Evolutionary conservation across 148 eudicot species (phyloP).

Genomic region (Rhododendron molle): DNA sequence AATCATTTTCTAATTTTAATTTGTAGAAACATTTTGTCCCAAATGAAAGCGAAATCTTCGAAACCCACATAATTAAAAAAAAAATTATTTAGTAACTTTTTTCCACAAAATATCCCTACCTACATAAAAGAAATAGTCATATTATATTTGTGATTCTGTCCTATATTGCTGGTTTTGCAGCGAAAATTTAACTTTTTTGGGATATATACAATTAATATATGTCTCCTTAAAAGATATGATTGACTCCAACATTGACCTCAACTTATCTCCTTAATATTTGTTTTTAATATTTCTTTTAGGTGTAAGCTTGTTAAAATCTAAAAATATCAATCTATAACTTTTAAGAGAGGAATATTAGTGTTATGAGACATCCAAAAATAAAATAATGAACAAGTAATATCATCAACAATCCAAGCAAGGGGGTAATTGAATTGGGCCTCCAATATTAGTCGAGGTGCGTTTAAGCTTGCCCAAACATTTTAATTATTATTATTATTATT

Average conservation of each 20-base stretch:
- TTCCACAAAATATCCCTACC: not conserved
- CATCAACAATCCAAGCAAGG: too few species aligned
- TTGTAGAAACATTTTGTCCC: not conserved
- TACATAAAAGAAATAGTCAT: not conserved
- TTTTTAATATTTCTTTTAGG: not conserved
- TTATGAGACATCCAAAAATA: not conserved
- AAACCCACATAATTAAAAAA: not conserved
- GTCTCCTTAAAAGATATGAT: not conserved
- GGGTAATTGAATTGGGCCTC: too few species aligned
- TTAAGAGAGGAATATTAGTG: not conserved
- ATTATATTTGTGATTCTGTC: not conserved
- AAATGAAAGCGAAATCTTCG: not conserved
- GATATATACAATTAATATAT: not conserved
- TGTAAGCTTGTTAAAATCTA: not conserved
- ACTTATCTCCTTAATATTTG: not conserved
- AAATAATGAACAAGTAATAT: too few species aligned
- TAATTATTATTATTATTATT: too few species aligned
- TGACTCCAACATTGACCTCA: not conserved
- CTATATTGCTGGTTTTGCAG: not conserved
- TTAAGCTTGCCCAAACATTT: too few species aligned
- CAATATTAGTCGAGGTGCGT: too few species aligned
- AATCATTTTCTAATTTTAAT: not conserved
- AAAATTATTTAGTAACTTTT: not conserved
- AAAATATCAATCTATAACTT: not conserved
- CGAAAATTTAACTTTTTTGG: not conserved